Conservation (phyloP, 2,329 filamentous ascomycete species). For the Ophiostoma montium region DNA sequence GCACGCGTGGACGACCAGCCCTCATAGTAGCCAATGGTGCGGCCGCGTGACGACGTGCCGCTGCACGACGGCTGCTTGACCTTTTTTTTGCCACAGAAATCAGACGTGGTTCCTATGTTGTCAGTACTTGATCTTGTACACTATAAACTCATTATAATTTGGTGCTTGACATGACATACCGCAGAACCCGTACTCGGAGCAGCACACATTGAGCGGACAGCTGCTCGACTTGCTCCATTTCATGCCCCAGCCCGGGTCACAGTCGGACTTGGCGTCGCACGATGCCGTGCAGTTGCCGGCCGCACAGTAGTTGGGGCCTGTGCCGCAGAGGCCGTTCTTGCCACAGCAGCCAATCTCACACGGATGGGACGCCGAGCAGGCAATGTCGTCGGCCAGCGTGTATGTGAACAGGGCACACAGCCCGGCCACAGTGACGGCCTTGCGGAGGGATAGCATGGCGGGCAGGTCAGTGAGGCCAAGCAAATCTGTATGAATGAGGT, state of each 20-base stretch:
- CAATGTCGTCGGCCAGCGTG: not conserved
- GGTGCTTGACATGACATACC: too few species aligned
- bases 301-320: not conserved
- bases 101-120: constrained; percentile 9
- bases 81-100: constrained; percentile 20
- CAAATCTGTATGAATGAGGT: too few species aligned
- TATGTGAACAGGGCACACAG: not conserved
- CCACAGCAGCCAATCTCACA: not conserved
- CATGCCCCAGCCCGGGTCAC: constrained; percentile 1
- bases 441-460: not conserved
- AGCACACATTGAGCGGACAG: constrained; percentile 21
- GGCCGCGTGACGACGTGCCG: not conserved
- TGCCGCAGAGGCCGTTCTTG: constrained; percentile 2
- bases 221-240: constrained; percentile 15
- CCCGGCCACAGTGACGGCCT: not conserved
- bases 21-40: constrained; percentile 22
- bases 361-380: not conserved
- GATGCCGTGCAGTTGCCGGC: not conserved
- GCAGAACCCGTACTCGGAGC: constrained; percentile 22
- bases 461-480: too few species aligned
- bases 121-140: not conserved
- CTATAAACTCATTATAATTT: too few species aligned
- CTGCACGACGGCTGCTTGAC: constrained; percentile 14
- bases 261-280: constrained; percentile 4
- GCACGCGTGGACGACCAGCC: constrained; percentile 18